Evolutionary conservation across 208 protist species (phyloP).

Genomic region (Balamuthia mandrillaris): DNA sequence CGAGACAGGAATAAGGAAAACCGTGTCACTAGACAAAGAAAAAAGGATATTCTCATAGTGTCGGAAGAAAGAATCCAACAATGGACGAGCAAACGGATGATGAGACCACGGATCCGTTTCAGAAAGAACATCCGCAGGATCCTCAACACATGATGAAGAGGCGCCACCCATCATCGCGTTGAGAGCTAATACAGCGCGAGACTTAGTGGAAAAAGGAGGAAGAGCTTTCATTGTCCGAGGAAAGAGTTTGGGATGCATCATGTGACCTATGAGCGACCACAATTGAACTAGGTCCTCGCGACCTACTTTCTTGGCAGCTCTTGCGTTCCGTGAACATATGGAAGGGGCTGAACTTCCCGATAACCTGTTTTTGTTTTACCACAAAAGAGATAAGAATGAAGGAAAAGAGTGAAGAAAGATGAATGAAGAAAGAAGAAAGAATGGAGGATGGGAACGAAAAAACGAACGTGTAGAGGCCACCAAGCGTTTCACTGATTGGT

Average conservation of each 20-base stretch:
- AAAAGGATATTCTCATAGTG: no score
- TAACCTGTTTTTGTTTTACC: no score
- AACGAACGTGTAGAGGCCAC: no score
- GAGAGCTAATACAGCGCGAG: no score
- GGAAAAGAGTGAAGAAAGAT: no score
- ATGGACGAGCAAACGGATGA: not conserved
- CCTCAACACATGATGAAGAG: not conserved
- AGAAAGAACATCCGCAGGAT: not conserved
- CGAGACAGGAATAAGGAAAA: no score
- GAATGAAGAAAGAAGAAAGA: no score
- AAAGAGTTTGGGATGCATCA: not conserved
- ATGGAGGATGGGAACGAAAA: no score
- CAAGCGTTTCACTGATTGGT: no score
- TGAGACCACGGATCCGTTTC: conserved; percentile 7
- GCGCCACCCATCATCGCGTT: no score
- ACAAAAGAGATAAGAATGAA: no score
- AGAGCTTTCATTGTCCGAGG: not conserved
- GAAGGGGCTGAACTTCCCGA: not conserved
- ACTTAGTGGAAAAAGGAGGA: not conserved
- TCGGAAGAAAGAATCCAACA: not conserved
- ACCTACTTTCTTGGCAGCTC: not conserved
- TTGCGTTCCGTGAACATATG: not conserved
- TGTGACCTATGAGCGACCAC: not conserved
- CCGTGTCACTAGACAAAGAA: no score
- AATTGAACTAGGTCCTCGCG: conserved; percentile 2